A percentile compares a stretch with the other conserved stretches of the same genome.
Evolutionary conservation across 768 basidiomycete genomes (phyloP).

Genomic region (Podaxis carcinomalis): DNA sequence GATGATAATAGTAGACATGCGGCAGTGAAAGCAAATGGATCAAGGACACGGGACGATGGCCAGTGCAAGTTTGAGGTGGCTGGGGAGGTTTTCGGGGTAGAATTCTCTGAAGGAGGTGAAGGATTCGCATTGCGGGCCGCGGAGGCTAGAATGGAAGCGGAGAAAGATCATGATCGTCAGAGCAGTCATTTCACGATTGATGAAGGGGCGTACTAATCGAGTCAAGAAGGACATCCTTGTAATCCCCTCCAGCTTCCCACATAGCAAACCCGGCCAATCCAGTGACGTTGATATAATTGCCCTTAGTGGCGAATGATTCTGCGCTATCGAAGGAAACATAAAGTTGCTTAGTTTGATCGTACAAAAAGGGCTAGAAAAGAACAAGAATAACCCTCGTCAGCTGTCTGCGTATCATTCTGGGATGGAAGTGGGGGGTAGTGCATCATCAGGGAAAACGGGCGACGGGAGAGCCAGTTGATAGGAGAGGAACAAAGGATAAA

Average conservation of each 20-base stretch:
- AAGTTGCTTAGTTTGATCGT: constrained; percentile 46
- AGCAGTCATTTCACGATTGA: not conserved
- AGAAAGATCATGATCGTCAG: not conserved
- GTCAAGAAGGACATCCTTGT: constrained; percentile 54
- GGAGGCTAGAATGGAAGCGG: not conserved
- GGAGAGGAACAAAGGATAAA: not conserved
- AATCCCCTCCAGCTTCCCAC: constrained; percentile 72
- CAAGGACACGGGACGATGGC: not conserved
- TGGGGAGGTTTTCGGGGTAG: not conserved
- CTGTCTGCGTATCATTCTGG: not conserved
- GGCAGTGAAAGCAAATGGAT: not conserved
- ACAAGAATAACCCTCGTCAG: constrained; percentile 1
- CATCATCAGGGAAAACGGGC: not conserved
- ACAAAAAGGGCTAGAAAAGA: constrained; percentile 57
- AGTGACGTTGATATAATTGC: constrained; percentile 46
- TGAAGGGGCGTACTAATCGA: constrained; percentile 39
- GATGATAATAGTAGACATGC: not conserved
- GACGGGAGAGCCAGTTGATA: not conserved
- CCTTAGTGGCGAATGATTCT: constrained; percentile 58
- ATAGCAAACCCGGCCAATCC: constrained; percentile 65
- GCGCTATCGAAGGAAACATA: constrained; percentile 68
- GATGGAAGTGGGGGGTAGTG: constrained; percentile 6
- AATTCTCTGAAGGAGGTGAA: not conserved
- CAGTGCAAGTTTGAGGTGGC: not conserved
- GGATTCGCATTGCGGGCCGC: constrained; percentile 6